A percentile compares a stretch with the other conserved stretches of the same genome.
Evolutionary conservation across 23 red algal species (phyloP).

Genomic region (Cyanidium caldarium): DNA sequence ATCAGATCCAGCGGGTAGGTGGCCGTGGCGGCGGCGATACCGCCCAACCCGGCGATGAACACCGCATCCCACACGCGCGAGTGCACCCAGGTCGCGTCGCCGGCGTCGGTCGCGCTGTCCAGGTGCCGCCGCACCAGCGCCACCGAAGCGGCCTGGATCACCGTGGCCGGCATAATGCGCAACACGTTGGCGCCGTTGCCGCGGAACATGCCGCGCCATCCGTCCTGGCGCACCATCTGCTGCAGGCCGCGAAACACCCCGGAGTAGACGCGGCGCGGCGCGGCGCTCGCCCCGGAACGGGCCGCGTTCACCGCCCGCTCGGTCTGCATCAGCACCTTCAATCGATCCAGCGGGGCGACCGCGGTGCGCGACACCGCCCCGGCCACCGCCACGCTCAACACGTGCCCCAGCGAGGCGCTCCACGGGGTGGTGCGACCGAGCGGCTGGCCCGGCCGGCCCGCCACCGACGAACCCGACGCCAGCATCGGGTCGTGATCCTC

Average conservation of each 20-base stretch:
- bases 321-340: slow-evolving; percentile 69
- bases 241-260: slow-evolving; percentile 23
- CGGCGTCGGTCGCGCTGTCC: neutral
- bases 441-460: neutral
- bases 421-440: neutral
- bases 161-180: slow-evolving; percentile 63
- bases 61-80: slow-evolving; percentile 9
- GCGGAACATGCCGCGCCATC: slow-evolving; percentile 33
- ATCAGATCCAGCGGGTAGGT: slow-evolving; percentile 63
- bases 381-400: slow-evolving; percentile 38
- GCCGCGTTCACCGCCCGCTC: neutral
- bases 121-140: slow-evolving; percentile 10
- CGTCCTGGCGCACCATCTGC: slow-evolving; percentile 53
- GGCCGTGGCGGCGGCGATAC: slow-evolving; percentile 33
- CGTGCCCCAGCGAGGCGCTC: slow-evolving; percentile 20
- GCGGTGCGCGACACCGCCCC: slow-evolving; percentile 40
- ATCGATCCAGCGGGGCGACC: slow-evolving; percentile 79
- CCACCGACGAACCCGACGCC: neutral
- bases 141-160: slow-evolving; percentile 55
- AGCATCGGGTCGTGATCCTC: slow-evolving; percentile 13
- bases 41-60: slow-evolving; percentile 33
- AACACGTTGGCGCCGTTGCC: slow-evolving; percentile 86
- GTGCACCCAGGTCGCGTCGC: neutral
- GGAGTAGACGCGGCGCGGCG: neutral
- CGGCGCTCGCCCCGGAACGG: neutral